Evolutionary conservation across 116 monocot species (phyloP), one percentile per base, ranked within the genome.

Genomic region (Trichopus zeylanicus): DNA sequence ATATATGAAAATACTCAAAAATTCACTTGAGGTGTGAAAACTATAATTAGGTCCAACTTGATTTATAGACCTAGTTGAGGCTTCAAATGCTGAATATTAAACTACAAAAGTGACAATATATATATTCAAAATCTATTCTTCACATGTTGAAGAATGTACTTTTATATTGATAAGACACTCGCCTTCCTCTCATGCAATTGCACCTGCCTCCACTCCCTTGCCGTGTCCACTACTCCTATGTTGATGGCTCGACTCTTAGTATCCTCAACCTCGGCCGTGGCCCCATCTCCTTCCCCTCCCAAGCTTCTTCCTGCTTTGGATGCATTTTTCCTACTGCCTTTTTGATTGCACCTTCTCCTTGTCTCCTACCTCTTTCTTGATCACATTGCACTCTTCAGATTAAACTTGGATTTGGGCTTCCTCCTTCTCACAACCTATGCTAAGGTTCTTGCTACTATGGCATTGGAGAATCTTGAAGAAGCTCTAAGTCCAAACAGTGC

Each of bases 281-380:
- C 26, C 76, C 81, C 51, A 76, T 68, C 56, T 75, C 81, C 22
- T 76, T 81, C 76, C 64, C 68, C 34, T 81, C 76, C 33, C 76
- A 72, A 16, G 31, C 64, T 30, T 33, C 26, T 24, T 31, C 6
- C 18, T 18, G 24, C 31, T 66, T 62, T 59, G 70, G 73, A 35
- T 31, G 60, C 70, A 13, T 16, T 77, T 77, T 70, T 82, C 77
- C 53, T 77, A 77, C 64, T 82, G 82, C 74, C 74, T 77, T 47
- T 23, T 46, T 27, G 77, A 82, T 64, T 77, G 75, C 68, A 67
- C 67, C n/a, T 42, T 68, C 66, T 32, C 79, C 37, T 70, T 70
- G 3, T 55, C 63, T 5, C 70, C 71, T 62, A 33, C 64, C 75
- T 68, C 35, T 56, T 70, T 39, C 30, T 81, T 76, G 72, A 72